phyloP scores from a whole-genome alignment of 805 yeast genomes.

The Saccharomycopsis capsularis region DNA sequence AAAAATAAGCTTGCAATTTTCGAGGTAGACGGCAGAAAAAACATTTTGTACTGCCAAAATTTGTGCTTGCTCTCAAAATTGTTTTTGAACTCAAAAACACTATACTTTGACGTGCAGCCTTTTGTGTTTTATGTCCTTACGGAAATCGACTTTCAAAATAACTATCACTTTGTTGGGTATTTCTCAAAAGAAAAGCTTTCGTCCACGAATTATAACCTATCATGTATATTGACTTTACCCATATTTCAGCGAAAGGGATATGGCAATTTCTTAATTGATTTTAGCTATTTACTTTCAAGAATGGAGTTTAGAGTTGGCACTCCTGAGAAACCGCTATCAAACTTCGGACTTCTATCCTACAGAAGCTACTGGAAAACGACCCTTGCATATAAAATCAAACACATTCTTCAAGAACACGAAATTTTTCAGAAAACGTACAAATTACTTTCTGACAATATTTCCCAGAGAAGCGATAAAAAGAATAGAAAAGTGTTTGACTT shows the following conservation, averaged over 20 bases:
- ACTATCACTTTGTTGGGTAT: slow-evolving; percentile 83
- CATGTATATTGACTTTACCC: slow-evolving; percentile 88
- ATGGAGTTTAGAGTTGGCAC: slow-evolving; percentile 79
- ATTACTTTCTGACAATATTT: background rate
- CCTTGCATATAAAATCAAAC: slow-evolving; percentile 43
- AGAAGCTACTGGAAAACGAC: slow-evolving; percentile 78
- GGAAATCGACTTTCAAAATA: slow-evolving; percentile 44
- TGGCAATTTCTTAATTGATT: slow-evolving; percentile 82
- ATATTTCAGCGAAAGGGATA: slow-evolving; percentile 81
- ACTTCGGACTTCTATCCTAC: slow-evolving; percentile 78
- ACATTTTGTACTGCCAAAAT: slow-evolving; percentile 79
- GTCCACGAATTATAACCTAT: slow-evolving; percentile 71
- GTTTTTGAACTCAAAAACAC: slow-evolving; percentile 83
- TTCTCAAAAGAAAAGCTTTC: slow-evolving; percentile 81
- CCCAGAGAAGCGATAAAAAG: background rate
- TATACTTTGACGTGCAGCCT: slow-evolving; percentile 94
- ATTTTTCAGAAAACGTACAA: slow-evolving; percentile 11
- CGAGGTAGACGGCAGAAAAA: slow-evolving; percentile 89
- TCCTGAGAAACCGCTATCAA: slow-evolving; percentile 92
- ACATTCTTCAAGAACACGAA: slow-evolving; percentile 13
- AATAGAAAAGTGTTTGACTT: slow-evolving; percentile 11
- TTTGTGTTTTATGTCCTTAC: slow-evolving; percentile 83
- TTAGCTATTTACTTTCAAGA: slow-evolving; percentile 73
- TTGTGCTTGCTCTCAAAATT: slow-evolving; percentile 83
- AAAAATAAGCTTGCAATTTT: slow-evolving; percentile 58